phyloP scores from a whole-genome alignment of 306 rosid genomes.

The Glycyrrhiza uralensis region DNA sequence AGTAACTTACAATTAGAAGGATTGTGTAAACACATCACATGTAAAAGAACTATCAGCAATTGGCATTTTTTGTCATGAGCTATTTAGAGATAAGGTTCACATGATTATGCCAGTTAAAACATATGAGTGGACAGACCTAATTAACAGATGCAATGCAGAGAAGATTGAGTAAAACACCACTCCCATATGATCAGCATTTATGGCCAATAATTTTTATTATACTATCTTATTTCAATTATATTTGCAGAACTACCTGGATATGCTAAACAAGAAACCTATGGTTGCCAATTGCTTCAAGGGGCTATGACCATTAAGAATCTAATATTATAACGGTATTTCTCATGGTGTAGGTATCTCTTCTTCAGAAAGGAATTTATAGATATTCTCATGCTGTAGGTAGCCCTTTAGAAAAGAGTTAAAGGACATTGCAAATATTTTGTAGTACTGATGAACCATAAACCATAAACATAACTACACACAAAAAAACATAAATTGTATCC shows the following conservation, averaged over 20 bases:
- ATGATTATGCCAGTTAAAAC: background rate
- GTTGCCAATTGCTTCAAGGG: background rate
- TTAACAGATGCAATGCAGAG: background rate
- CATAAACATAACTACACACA: background rate
- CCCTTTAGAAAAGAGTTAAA: too few species aligned
- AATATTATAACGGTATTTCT: background rate
- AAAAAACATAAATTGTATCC: background rate
- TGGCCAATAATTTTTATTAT: background rate
- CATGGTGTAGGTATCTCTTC: background rate
- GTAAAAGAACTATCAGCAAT: constrained; percentile 9
- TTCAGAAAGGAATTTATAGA: too few species aligned
- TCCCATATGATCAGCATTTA: background rate
- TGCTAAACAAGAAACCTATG: background rate
- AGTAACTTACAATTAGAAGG: background rate
- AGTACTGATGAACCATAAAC: background rate
- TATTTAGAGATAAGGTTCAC: background rate
- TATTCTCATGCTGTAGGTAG: too few species aligned
- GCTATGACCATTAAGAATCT: background rate
- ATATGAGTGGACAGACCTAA: background rate
- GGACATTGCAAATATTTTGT: background rate
- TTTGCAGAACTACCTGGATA: background rate
- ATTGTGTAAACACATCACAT: background rate
- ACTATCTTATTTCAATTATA: background rate
- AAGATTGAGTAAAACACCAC: background rate
- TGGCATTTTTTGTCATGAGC: background rate